Evolutionary conservation across 2,329 filamentous ascomycete species (phyloP).

Genomic region (Trichoderma pleuroti): DNA sequence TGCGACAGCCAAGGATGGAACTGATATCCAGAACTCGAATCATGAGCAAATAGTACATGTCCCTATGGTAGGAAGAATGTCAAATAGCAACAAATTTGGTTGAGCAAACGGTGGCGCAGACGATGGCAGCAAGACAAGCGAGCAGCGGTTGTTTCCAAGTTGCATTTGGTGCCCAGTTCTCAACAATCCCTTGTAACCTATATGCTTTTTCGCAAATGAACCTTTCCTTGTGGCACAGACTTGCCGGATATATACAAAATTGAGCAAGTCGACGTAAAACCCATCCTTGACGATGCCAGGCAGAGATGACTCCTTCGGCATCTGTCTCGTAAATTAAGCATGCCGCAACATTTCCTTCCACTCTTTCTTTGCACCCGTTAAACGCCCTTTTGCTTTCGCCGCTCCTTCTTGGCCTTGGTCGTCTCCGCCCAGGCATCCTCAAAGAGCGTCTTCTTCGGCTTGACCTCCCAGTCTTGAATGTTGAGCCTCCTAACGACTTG

Average conservation of each 20-base stretch:
- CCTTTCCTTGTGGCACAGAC: not conserved
- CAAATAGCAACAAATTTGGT: not conserved
- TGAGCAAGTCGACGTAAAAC: not conserved
- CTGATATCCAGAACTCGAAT: not conserved
- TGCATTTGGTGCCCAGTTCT: not conserved
- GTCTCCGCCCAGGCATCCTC: constrained; percentile 60
- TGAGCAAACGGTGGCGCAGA: not conserved
- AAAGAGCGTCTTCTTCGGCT: constrained; percentile 61
- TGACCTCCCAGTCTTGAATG: constrained; percentile 57
- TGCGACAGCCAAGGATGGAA: not conserved
- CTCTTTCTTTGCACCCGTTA: not conserved
- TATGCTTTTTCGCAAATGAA: not conserved
- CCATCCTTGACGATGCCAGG: not conserved
- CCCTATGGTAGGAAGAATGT: not conserved
- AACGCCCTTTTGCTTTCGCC: constrained; percentile 4
- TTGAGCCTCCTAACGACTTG: constrained; percentile 78
- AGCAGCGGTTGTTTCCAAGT: not conserved
- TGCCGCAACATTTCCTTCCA: not conserved
- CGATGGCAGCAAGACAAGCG: not conserved
- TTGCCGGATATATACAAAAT: not conserved
- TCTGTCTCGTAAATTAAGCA: not conserved
- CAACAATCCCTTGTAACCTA: not conserved
- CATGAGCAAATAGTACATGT: not conserved
- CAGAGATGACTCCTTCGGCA: not conserved
- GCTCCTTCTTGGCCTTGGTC: constrained; percentile 14